Evolutionary conservation across 2,329 filamentous ascomycete genomes (phyloP).

Genomic region (Aspergillus brasiliensis): DNA sequence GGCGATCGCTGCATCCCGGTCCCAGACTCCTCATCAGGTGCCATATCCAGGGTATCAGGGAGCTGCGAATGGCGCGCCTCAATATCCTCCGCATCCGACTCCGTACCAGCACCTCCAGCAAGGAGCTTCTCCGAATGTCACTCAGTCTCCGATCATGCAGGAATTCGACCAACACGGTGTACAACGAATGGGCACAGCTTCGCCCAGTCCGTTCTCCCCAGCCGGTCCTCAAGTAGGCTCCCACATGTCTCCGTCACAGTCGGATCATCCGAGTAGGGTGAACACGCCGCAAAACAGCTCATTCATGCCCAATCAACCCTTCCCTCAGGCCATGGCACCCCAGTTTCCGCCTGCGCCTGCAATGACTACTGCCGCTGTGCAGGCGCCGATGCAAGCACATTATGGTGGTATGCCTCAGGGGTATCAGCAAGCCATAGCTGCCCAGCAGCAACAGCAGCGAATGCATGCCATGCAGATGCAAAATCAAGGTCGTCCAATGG

Average conservation of each 20-base stretch:
- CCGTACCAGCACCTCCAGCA: slow-evolving; percentile 82
- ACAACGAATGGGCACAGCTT: slow-evolving; percentile 85
- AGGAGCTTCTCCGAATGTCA: slow-evolving; percentile 78
- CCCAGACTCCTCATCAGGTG: slow-evolving; percentile 85
- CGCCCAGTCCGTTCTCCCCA: slow-evolving; percentile 86
- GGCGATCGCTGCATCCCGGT: slow-evolving; percentile 78
- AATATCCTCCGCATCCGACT: slow-evolving; percentile 61
- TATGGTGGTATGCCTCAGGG: slow-evolving; percentile 56
- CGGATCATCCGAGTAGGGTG: slow-evolving; percentile 68
- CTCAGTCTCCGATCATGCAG: slow-evolving; percentile 91
- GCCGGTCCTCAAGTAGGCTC: slow-evolving; percentile 70
- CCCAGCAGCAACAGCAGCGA: slow-evolving; percentile 63
- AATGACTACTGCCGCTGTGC: slow-evolving; percentile 44
- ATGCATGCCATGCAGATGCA: slow-evolving; percentile 83
- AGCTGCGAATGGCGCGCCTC: slow-evolving; percentile 63
- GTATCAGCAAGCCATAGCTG: slow-evolving; percentile 64
- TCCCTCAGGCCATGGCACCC: slow-evolving; percentile 41
- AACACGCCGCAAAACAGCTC: slow-evolving; percentile 72
- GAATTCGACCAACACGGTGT: slow-evolving; percentile 65
- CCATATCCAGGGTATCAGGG: slow-evolving; percentile 71
- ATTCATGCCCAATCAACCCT: slow-evolving; percentile 60
- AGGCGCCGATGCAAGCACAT: slow-evolving; percentile 46
- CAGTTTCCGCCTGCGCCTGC: slow-evolving; percentile 46
- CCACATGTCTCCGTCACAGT: slow-evolving; percentile 74
- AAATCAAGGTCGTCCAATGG: slow-evolving; percentile 68